Evolutionary conservation across 305 asterid species (phyloP).

Genomic region (Nicotiana rustica): DNA sequence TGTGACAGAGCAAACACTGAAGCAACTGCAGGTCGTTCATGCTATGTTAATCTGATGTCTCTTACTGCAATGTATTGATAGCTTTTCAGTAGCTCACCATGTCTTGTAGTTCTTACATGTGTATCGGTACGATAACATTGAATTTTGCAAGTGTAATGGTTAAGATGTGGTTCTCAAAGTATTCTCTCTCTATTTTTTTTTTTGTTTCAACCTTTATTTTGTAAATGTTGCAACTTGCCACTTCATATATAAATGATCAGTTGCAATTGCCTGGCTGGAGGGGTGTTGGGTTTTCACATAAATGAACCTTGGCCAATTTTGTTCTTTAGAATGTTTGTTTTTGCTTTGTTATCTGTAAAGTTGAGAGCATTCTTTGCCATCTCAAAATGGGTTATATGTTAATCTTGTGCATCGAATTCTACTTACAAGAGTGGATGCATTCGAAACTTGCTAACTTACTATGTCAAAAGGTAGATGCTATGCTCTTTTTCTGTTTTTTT

Average conservation of each 20-base stretch:
- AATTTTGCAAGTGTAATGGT: conserved; percentile 18
- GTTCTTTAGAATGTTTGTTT: neutral
- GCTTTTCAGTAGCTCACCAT: conserved; percentile 26
- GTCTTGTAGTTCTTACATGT: conserved; percentile 21
- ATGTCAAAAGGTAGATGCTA: too few relatives aligned
- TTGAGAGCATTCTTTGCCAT: too few relatives aligned
- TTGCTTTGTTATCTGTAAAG: too few relatives aligned
- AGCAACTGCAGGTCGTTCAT: conserved; percentile 26
- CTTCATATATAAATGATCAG: conserved; percentile 28
- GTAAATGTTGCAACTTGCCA: conserved; percentile 25
- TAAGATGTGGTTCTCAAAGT: neutral
- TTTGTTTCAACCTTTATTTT: neutral
- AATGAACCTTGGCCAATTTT: neutral
- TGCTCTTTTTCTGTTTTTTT: too few relatives aligned
- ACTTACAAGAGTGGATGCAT: too few relatives aligned
- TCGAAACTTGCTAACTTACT: too few relatives aligned
- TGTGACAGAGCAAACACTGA: conserved; percentile 11
- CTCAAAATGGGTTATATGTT: too few relatives aligned
- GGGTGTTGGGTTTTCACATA: neutral
- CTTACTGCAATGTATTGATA: conserved; percentile 27
- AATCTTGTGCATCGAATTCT: too few relatives aligned
- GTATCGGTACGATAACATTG: conserved; percentile 25
- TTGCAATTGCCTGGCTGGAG: neutral
- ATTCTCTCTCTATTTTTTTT: neutral
- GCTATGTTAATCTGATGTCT: conserved; percentile 25